These are phyloP conservation scores for Malassezia sympodialis DNA, from an alignment of 1,284 basidiomycete genomes.

Conservation along the genomic window DNA sequence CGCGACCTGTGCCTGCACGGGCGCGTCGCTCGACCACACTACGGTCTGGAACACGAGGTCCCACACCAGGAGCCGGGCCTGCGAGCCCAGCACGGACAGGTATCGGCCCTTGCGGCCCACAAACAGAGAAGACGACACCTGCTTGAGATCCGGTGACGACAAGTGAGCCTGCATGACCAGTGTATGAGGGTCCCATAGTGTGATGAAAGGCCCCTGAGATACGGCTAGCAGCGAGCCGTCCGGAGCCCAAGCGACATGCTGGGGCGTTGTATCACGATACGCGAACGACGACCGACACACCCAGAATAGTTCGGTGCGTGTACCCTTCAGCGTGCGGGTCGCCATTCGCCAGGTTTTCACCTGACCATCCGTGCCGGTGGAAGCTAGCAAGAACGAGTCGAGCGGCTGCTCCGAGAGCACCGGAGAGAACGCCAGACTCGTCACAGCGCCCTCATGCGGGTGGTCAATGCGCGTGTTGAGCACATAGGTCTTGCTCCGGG, in stretches of 20 bases:
- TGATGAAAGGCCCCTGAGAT: constrained; percentile 60
- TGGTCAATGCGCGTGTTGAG: constrained; percentile 79
- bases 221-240: constrained; percentile 79
- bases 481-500: constrained; percentile 46
- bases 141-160: constrained; percentile 26
- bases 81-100: constrained; percentile 21
- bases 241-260: constrained; percentile 62
- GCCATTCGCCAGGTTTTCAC: constrained; percentile 60
- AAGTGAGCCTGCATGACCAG: constrained; percentile 62
- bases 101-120: constrained; percentile 27
- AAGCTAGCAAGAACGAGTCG: constrained; percentile 53
- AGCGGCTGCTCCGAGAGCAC: constrained; percentile 17
- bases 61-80: constrained; percentile 26
- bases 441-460: constrained; percentile 67
- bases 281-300: constrained; percentile 36
- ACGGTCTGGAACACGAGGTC: constrained; percentile 33
- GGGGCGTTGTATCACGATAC: constrained; percentile 31
- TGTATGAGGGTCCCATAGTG: constrained; percentile 65
- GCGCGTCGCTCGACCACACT: constrained; percentile 8
- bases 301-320: constrained; percentile 35
- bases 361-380: constrained; percentile 60
- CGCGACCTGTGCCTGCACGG: constrained; percentile 11
- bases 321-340: constrained; percentile 30
- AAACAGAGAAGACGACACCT: constrained; percentile 20
- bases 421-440: constrained; percentile 59